Evolutionary conservation across 2,329 filamentous ascomycete genomes (phyloP).

Genomic region (Penicillium sp.): DNA sequence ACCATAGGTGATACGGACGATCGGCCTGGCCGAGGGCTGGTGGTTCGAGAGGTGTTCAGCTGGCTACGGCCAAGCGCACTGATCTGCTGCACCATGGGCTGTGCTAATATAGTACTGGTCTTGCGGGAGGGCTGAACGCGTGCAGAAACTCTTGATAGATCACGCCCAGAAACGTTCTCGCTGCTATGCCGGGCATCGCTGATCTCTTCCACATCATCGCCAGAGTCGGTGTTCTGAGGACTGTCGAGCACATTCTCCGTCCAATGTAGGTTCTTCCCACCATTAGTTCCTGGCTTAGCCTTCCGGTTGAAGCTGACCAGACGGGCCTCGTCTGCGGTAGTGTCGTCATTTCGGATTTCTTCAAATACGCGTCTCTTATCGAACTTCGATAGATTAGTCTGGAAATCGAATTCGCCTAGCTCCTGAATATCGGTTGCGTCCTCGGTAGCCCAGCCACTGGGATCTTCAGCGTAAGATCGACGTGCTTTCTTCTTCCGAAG

Average conservation of each 20-base stretch:
- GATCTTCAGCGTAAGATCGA: constrained; percentile 50
- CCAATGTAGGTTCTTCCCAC: constrained; percentile 87
- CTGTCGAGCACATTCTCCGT: constrained; percentile 83
- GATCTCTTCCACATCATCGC: constrained; percentile 53
- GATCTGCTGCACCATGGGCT: constrained; percentile 38
- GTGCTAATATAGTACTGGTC: constrained; percentile 41
- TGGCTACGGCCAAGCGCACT: constrained; percentile 36
- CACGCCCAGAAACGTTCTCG: constrained; percentile 47
- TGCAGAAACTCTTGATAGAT: constrained; percentile 39
- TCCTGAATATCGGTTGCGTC: constrained; percentile 93
- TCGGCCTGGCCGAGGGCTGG: constrained; percentile 42
- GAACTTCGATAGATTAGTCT: constrained; percentile 84
- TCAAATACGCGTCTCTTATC: constrained; percentile 91
- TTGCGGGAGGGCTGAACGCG: constrained; percentile 42
- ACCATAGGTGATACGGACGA: constrained; percentile 45
- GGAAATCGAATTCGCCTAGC: constrained; percentile 92
- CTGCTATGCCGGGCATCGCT: constrained; percentile 46
- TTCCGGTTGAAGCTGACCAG: constrained; percentile 82
- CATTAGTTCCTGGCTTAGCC: constrained; percentile 64
- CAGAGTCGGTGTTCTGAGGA: constrained; percentile 70
- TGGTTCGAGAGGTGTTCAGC: constrained; percentile 37
- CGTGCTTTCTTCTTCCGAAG: constrained; percentile 48
- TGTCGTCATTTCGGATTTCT: constrained; percentile 84
- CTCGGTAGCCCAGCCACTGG: constrained; percentile 92
- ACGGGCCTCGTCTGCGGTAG: constrained; percentile 83